A percentile compares a stretch with the other conserved stretches of the same genome.
Conservation (phyloP, 495 filamentous ascomycete genomes). For the Entonaema liquescens region DNA sequence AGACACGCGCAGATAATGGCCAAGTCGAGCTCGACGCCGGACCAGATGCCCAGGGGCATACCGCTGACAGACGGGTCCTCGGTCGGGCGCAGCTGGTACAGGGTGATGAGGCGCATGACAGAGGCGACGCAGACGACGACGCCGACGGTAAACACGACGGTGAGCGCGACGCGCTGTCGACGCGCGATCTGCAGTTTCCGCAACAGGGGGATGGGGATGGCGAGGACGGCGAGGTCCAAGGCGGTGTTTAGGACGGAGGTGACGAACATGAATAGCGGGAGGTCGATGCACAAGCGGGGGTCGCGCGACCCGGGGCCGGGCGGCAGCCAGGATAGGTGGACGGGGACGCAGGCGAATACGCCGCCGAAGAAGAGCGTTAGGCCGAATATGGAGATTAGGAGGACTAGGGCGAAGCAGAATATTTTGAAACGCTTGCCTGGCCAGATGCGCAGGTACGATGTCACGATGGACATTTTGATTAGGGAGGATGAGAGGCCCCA, state of each 20-base stretch:
- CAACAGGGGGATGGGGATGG: conserved; percentile 32
- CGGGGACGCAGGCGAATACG: conserved; percentile 42
- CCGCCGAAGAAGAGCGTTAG: conserved; percentile 35
- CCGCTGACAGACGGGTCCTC: conserved; percentile 23
- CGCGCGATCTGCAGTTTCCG: conserved; percentile 31
- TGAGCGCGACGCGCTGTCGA: conserved; percentile 36
- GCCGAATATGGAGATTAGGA: conserved; percentile 37
- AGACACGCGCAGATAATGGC: conserved; percentile 49
- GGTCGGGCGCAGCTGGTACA: conserved; percentile 7
- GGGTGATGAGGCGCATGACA: conserved; percentile 44
- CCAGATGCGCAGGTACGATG: conserved; percentile 49
- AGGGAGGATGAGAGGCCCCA: conserved; percentile 33
- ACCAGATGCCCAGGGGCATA: conserved; percentile 36
- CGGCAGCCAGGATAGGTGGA: conserved; percentile 38
- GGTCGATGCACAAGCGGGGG: conserved; percentile 38
- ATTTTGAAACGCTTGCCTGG: conserved; percentile 34
- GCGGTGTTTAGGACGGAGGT: conserved; percentile 46
- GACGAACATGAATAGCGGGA: conserved; percentile 36
- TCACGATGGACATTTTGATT: conserved; percentile 44
- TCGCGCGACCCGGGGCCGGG: conserved; percentile 10
- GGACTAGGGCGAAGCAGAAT: conserved; percentile 28
- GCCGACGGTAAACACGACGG: conserved; percentile 43
- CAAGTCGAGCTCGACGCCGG: conserved; percentile 45
- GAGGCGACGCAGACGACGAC: conserved; percentile 43
- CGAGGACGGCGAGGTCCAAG: conserved; percentile 41